Evolutionary conservation across 1,284 basidiomycete genomes (phyloP), one percentile per base, ranked within the genome.

Genomic region (Rhodotorula glutinis): DNA sequence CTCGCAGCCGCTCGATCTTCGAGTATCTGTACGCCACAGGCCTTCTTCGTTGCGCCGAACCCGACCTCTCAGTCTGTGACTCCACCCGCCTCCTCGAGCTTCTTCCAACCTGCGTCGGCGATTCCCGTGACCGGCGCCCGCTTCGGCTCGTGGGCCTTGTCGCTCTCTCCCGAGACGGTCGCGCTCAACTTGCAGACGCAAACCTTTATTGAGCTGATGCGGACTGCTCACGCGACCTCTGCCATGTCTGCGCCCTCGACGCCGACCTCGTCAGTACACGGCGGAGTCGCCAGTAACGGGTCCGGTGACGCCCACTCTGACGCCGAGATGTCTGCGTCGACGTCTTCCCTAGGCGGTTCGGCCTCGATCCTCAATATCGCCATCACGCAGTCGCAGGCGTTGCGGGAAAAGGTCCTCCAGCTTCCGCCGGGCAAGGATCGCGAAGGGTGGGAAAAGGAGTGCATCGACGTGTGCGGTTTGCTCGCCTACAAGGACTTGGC

Each of bases 111-210:
- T 43, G 54, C 59, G 19, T n/a, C 56, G 23, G 11, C 29, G 4
- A n/a, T 9, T 43, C 54, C 69, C 14, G 40, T 68, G 55, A 57
- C 66, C 59, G 59, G 62, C 66, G 29, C 60, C 46, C 46, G 62
- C 27, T 62, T 65, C 59, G 55, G 65, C n/a, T 44, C 71, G 47
- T 57, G 67, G 68, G 63, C 71, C 51, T 61, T 57, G 73, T 78
- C 77, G 11, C 73, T 87, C 40, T 83, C 89, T 57, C 88, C 90
- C 23, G 79, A 82, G 2, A 89, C 91, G 75, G 82, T 94, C 55
- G 81, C 82, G 46, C 84, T 94, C 71, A 92, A 93, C 75, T 84
- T 94, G 56, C 88, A 88, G 72, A 88, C 93, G 46, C 86, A 89
- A 54, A 84, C 85, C 0, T 93, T 92, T 79, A 86, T 90, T 73